Evolutionary conservation across 495 filamentous ascomycete genomes (phyloP).

Genomic region (Podospora pseudopauciseta): DNA sequence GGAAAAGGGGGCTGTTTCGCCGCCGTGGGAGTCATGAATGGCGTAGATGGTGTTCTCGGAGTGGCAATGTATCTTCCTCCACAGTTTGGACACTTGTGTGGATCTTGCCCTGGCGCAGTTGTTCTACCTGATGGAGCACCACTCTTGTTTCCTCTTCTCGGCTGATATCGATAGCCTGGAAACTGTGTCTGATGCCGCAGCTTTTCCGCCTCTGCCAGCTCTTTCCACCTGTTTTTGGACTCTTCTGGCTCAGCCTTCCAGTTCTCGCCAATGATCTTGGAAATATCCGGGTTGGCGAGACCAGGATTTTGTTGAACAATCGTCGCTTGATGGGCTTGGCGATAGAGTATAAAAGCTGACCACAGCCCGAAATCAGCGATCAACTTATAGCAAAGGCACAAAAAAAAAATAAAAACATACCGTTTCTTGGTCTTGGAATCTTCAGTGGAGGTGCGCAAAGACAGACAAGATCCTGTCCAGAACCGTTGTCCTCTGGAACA

Average conservation of each 20-base stretch:
- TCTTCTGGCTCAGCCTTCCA: constrained; percentile 74
- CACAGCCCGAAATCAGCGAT: neutral
- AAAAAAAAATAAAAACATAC: constrained; percentile 52
- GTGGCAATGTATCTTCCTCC: constrained; percentile 60
- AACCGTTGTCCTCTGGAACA: constrained; percentile 3
- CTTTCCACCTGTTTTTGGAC: constrained; percentile 84
- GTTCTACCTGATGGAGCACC: constrained; percentile 27
- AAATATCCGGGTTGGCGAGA: constrained; percentile 93
- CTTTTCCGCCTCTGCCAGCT: constrained; percentile 92
- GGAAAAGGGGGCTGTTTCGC: constrained; percentile 32
- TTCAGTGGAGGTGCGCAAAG: constrained; percentile 92
- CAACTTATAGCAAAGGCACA: neutral
- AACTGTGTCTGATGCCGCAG: constrained; percentile 83
- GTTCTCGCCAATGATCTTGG: constrained; percentile 93
- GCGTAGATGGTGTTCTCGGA: constrained; percentile 52
- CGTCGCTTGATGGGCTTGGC: constrained; percentile 82
- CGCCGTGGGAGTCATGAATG: constrained; percentile 37
- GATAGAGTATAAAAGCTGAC: constrained; percentile 93
- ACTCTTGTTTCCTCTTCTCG: constrained; percentile 62
- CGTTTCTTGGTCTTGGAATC: constrained; percentile 90
- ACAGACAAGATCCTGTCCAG: constrained; percentile 58
- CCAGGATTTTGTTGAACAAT: constrained; percentile 81
- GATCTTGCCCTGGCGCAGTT: constrained; percentile 39
- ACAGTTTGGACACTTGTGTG: constrained; percentile 57
- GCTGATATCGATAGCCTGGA: constrained; percentile 92